Conservation (phyloP, 257 asterid species). For the Leptodermis oblonga region DNA sequence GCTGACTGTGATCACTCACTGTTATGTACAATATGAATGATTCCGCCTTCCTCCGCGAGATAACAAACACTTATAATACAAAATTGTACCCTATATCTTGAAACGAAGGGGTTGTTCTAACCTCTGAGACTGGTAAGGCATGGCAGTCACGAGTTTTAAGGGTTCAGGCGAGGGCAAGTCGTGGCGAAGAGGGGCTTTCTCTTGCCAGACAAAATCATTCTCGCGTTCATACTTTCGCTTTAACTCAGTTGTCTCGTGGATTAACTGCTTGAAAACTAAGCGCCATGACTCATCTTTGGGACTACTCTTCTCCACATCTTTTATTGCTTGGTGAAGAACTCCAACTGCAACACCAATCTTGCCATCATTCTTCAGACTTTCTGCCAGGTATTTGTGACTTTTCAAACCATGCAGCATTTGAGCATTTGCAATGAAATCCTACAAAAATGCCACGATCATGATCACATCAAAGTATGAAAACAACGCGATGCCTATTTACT, state of each 20-base stretch:
- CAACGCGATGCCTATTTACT: not conserved
- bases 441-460: not conserved
- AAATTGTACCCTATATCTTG: constrained; percentile 12
- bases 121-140: constrained; percentile 40
- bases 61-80: not conserved
- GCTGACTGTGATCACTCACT: not conserved
- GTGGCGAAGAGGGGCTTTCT: constrained; percentile 30
- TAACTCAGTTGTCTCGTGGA: constrained; percentile 30
- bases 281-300: constrained; percentile 55
- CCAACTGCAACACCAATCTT: constrained; percentile 47
- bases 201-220: constrained; percentile 56
- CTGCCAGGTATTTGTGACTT: constrained; percentile 46
- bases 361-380: constrained; percentile 41
- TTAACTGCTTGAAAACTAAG: constrained; percentile 27
- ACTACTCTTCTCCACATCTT: constrained; percentile 27
- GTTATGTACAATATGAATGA: not conserved
- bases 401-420: constrained; percentile 42
- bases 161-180: constrained; percentile 42
- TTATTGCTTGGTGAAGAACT: constrained; percentile 42
- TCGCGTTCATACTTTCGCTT: constrained; percentile 54
- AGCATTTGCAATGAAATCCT: constrained; percentile 49
- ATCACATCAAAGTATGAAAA: not conserved
- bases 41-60: not conserved
- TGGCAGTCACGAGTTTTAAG: constrained; percentile 39
- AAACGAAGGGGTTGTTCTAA: constrained; percentile 36